Evolutionary conservation across 2,329 filamentous ascomycete species (phyloP).

Genomic region (Geosmithia morbida): DNA sequence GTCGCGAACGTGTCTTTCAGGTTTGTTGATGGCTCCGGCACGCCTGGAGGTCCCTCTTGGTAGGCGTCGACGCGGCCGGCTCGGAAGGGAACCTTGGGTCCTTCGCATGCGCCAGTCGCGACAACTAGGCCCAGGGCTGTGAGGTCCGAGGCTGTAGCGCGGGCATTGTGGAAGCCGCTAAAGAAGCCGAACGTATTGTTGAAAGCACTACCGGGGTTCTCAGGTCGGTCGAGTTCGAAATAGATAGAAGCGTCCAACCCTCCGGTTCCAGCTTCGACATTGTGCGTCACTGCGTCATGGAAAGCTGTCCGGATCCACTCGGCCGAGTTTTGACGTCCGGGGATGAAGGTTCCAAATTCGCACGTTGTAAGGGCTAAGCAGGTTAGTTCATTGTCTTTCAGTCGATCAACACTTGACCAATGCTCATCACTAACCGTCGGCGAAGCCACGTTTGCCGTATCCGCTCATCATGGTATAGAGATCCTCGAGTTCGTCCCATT

Average conservation of each 20-base stretch:
- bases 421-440: constrained; percentile 5
- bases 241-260: constrained; percentile 16
- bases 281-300: constrained; percentile 14
- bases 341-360: constrained; percentile 7
- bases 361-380: constrained; percentile 4
- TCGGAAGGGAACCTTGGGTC: constrained; percentile 10
- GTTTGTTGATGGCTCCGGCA: constrained; percentile 14
- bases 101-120: constrained; percentile 13
- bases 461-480: constrained; percentile 8
- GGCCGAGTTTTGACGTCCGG: constrained; percentile 11
- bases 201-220: constrained; percentile 15
- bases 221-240: constrained; percentile 12
- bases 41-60: constrained; percentile 12
- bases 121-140: constrained; percentile 8
- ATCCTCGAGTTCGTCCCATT: constrained; percentile 8
- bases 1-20: constrained; percentile 8
- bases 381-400: constrained; percentile 1
- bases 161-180: constrained; percentile 6
- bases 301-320: constrained; percentile 17
- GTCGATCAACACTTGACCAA: not conserved
- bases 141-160: constrained; percentile 10
- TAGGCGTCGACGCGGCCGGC: constrained; percentile 13
- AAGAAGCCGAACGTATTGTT: constrained; percentile 14
- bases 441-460: constrained; percentile 8
- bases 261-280: constrained; percentile 10